phyloP scores from a whole-genome alignment of 306 rosid species.

The Trichosanthes cucumerina region DNA sequence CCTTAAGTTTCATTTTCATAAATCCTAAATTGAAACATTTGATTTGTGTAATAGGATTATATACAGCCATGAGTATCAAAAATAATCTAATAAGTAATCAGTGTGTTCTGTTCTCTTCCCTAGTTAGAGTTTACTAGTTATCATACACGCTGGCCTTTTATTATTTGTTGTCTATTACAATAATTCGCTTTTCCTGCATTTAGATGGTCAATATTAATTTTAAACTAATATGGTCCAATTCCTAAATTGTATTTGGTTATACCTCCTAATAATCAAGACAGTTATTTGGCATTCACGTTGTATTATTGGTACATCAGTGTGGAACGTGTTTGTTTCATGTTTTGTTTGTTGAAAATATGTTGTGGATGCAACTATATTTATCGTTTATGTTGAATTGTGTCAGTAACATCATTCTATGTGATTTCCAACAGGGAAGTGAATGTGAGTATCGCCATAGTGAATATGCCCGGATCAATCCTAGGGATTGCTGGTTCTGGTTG shows the following conservation, averaged over 20 bases:
- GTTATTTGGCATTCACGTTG: background rate
- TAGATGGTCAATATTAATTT: background rate
- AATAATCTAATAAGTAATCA: background rate
- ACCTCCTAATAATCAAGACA: background rate
- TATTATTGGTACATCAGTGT: background rate
- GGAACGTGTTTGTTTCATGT: background rate
- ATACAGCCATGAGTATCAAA: background rate
- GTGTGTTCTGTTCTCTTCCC: background rate
- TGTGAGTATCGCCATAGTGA: conserved; percentile 98
- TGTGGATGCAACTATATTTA: background rate
- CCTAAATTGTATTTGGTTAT: background rate
- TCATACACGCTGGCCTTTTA: background rate
- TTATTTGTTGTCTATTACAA: background rate
- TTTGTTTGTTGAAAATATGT: background rate
- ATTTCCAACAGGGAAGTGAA: conserved; percentile 59
- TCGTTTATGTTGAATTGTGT: background rate
- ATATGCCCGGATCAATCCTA: conserved; percentile 81
- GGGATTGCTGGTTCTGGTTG: conserved; percentile 97
- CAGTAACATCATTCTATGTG: conserved; percentile 5
- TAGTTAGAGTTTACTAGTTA: background rate
- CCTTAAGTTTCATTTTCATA: background rate
- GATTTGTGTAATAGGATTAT: background rate
- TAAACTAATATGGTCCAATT: background rate
- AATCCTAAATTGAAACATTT: background rate
- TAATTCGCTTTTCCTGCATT: background rate